phyloP scores from a whole-genome alignment of 768 basidiomycete genomes.

The Gyrodon lividus region DNA sequence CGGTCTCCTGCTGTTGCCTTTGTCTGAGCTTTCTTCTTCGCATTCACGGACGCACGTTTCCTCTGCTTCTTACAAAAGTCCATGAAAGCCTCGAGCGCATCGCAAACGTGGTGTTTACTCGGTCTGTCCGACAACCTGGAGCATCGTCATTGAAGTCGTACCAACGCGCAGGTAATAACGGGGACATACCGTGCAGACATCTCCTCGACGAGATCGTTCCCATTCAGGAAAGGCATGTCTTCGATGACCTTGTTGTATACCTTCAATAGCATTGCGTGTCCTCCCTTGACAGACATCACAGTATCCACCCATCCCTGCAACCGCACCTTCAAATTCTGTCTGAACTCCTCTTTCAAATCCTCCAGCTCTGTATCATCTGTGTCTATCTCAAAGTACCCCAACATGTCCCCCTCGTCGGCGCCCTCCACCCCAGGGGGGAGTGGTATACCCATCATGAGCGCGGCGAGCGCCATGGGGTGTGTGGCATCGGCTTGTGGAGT shows the following conservation, averaged over 20 bases:
- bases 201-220: slow-evolving; percentile 51
- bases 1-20: not conserved
- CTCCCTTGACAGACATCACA: slow-evolving; percentile 39
- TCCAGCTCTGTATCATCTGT: slow-evolving; percentile 55
- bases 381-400: slow-evolving; percentile 52
- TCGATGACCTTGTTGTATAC: slow-evolving; percentile 46
- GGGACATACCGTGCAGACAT: slow-evolving; percentile 51
- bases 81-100: slow-evolving; percentile 49
- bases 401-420: slow-evolving; percentile 44
- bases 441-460: slow-evolving; percentile 61
- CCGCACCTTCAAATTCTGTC: slow-evolving; percentile 54
- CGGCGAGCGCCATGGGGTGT: slow-evolving; percentile 60
- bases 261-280: slow-evolving; percentile 34
- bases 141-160: not conserved
- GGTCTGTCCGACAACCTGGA: slow-evolving; percentile 53
- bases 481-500: slow-evolving; percentile 38
- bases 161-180: not conserved
- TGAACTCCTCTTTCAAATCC: slow-evolving; percentile 59
- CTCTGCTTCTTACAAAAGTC: slow-evolving; percentile 52
- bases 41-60: slow-evolving; percentile 32
- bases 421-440: slow-evolving; percentile 37
- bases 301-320: slow-evolving; percentile 58
- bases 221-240: slow-evolving; percentile 58
- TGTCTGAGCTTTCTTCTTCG: slow-evolving; percentile 16
- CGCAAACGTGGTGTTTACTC: slow-evolving; percentile 50